Evolutionary conservation across 345 rosid species (phyloP), one percentile per base, ranked within the genome.

Genomic region (Linum usitatissimum): DNA sequence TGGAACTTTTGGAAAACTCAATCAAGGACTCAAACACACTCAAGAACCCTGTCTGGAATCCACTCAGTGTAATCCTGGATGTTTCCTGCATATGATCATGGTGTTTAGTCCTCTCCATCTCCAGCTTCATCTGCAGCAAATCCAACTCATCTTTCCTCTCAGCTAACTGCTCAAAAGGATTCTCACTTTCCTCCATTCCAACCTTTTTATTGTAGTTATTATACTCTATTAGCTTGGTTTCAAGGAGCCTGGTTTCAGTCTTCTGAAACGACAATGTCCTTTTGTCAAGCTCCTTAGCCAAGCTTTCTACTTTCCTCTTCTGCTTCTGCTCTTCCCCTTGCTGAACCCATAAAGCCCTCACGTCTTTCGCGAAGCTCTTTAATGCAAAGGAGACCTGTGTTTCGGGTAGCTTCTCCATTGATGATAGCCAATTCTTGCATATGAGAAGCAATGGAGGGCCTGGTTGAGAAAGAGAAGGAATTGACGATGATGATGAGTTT

Each of bases 321-420:
- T 74, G 90, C 61, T 67, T 78, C 66, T 80, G 85, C 64, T 86
- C 90, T 51, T 80, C 78, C 38, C 89, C 87, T 74, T 84, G 93
- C 57, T 79, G 85, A 61, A 71, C 60, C 90, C 90, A 82, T 66
- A 86, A 70, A 0, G 77, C 83, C 61, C 75, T 72, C 59, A 82
- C 74, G 55, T 82, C 90, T 72, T 78, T 79, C 0, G 84, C 77
- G 42, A 86, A 86, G 80, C 84, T 80, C 73, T 78, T 79, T 74
- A 86, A 51, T 8, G 90, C 81, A 14, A 68, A 67, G 18, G 63
- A 58, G 21, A 77, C 87, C 0, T 80, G 64, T 70, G 71, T 79
- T 34, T 77, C 77, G 1, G 89, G 93, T 55, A 84, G 70, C 63
- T 65, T 79, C 23, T 77, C 79, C 72, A 84, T 61, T 13, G 66